Evolutionary conservation across 2,329 filamentous ascomycete species (phyloP).

Genomic region (Fonsecaea erecta): DNA sequence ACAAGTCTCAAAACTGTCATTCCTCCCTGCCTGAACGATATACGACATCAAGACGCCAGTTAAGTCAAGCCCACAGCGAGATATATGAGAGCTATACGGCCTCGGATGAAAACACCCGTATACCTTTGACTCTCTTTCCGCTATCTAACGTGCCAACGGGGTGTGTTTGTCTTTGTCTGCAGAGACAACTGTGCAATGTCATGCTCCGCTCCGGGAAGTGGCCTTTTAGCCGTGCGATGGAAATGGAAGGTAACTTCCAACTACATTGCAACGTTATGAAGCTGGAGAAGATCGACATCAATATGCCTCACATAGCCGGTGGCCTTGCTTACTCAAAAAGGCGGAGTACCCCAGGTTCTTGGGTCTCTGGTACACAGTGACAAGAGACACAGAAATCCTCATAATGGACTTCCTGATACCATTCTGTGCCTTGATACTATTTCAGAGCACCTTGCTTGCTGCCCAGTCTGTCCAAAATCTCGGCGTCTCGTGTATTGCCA

Average conservation of each 20-base stretch:
- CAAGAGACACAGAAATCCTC: background rate
- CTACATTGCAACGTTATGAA: background rate
- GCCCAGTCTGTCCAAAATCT: slow-evolving; percentile 16
- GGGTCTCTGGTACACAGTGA: background rate
- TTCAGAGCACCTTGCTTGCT: background rate
- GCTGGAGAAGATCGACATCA: slow-evolving; percentile 13
- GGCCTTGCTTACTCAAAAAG: slow-evolving; percentile 1
- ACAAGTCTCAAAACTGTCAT: background rate
- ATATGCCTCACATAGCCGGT: background rate
- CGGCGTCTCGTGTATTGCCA: slow-evolving; percentile 18
- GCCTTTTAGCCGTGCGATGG: slow-evolving; percentile 6
- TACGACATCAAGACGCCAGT: background rate
- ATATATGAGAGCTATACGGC: background rate
- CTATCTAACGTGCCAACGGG: background rate
- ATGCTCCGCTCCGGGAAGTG: slow-evolving; percentile 4
- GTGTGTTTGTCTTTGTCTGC: background rate
- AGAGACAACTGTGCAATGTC: background rate
- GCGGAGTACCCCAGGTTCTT: background rate
- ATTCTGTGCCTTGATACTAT: background rate
- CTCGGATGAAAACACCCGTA: background rate
- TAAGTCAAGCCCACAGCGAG: background rate
- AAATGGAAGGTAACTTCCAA: slow-evolving; percentile 2
- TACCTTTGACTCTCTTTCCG: background rate
- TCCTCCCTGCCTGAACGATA: background rate
- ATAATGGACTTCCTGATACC: background rate